Base-by-base conservation (phyloP, 1,284 basidiomycete species). In the Vanrija pseudolonga region DNA sequence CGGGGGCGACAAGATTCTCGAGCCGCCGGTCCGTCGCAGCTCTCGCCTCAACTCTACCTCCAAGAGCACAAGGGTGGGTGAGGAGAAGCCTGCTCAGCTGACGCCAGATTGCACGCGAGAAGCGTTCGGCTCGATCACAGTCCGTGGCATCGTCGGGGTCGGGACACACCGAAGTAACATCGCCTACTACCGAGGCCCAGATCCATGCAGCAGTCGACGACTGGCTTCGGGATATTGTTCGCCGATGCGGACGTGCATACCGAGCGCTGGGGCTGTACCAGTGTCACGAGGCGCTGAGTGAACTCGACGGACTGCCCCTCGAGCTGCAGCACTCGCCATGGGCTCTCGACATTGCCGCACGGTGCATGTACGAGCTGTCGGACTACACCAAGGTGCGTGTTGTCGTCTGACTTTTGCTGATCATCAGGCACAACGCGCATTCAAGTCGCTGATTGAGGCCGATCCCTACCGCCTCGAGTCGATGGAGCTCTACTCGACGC, bases 401-500 rank as follows among this genome's bases (percentile, higher is more conserved):
- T 7, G 12, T 20, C 26, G 4, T 23, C 18, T 6, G 11, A 18
- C 24, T n/a, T 6, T 19, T 20, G 18, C 46, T 50, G 45, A 48
- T 18, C 18, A 19, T 7, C 23, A 81, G 91, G 89, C 92, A 41
- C 87, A 90, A 67, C 84, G 89, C 60, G 89, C 89, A 32, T 97
- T 95, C 79, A 83, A 83, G 64, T 83, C 84, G 20, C 84, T 90
- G 44, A 82, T 90, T 42, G 80, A 80, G n/a, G 77, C 87, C 51
- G 87, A 95, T 60, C 92, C 91, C 8, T 88, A 90, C 79, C 84
- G 89, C 23, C 73, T 93, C 51, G 84, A 83, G 78, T 88, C 91
- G 71, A 93, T 94, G 89, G 93, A 96, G 73, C 83, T 90, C 40
- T 95, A 90, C 77, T 95, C 92, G 39, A 95, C 94, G 12, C 81